Base-by-base conservation (phyloP, 371 early-diverging fungal species). In the Haplosporangium sp. region DNA sequence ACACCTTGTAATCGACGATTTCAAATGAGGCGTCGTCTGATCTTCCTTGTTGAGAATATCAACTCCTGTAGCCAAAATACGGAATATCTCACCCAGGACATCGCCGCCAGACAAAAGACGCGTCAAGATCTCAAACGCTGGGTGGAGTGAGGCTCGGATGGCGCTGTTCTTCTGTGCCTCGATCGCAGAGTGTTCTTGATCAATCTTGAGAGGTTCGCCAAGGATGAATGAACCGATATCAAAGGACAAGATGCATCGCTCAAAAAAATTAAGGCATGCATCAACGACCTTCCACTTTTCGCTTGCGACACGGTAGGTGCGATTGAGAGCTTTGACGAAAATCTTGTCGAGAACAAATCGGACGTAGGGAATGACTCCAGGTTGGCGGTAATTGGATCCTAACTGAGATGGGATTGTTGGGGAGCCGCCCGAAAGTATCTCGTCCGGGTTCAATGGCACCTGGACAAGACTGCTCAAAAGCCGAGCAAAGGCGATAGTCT, bases 101-200 rank as follows among this genome's bases (percentile, higher is more conserved):
- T 87, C 84, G 16, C 93, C 88, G 13, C 95, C 95, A 5, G 92
- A 88, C 18, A 98, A 80, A n/a, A 96, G 69, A 18, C 93, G 87
- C 23, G 87, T 84, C 52, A 92, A 69, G 5, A 98, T 85, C 63
- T 95, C 92, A 68, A 95, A 97, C 1, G 95, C 98, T 5, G 97
- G 96, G 50, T 97, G 97, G 7, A 82, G 77, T 21, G 67, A 67
- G 12, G 83, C 79, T 5, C 73, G 72, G 36, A 73, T 29, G 14
- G 67, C 72, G 18, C 58, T 62, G 59, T 73, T 74, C 58, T 47
- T 69, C 42, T 70, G 69, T 5, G 56, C 69, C 42, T 77, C 73
- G 20, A 73, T 50, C n/a, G 55, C 23, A 4, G 67, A 66, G 23
- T 57, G 66, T 41, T 80, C 80, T 53, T 73, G 58, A 23, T 69